These are phyloP conservation scores for Fragilaria radians DNA, from an alignment of 108 stramenopile genomes.

Conservation along the genomic window DNA sequence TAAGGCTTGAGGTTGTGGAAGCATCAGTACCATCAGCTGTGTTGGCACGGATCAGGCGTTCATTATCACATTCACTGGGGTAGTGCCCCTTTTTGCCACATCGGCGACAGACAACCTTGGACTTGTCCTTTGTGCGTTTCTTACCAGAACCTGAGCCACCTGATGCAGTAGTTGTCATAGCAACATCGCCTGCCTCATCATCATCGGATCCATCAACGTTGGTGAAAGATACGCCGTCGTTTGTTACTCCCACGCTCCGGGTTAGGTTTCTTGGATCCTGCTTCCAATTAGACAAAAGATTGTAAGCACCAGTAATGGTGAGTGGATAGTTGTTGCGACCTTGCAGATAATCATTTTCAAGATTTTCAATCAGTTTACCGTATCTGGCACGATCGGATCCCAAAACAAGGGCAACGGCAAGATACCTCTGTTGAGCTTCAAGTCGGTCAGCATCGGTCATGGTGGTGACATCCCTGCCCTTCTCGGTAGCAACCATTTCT, in stretches of 20 bases:
- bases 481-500: neutral
- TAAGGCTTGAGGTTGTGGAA: too few species aligned
- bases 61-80: neutral
- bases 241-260: neutral
- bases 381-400: conserved; percentile 9
- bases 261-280: too few species aligned
- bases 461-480: neutral
- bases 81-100: neutral
- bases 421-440: conserved; percentile 5
- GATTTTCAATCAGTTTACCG: conserved; percentile 8
- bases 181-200: too few species aligned
- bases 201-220: too few species aligned
- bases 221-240: conserved; percentile 2
- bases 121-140: too few species aligned
- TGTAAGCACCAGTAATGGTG: conserved; percentile 11
- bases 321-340: conserved; percentile 22
- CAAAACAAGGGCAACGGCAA: conserved; percentile 12
- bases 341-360: conserved; percentile 4
- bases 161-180: too few species aligned
- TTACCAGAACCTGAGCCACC: too few species aligned
- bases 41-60: neutral
- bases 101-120: too few species aligned
- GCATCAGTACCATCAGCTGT: too few species aligned
- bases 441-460: neutral
- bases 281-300: conserved; percentile 7